These are phyloP conservation scores for Xylaria sp. DNA, from an alignment of 2,329 filamentous ascomycete genomes.

Conservation along the genomic window DNA sequence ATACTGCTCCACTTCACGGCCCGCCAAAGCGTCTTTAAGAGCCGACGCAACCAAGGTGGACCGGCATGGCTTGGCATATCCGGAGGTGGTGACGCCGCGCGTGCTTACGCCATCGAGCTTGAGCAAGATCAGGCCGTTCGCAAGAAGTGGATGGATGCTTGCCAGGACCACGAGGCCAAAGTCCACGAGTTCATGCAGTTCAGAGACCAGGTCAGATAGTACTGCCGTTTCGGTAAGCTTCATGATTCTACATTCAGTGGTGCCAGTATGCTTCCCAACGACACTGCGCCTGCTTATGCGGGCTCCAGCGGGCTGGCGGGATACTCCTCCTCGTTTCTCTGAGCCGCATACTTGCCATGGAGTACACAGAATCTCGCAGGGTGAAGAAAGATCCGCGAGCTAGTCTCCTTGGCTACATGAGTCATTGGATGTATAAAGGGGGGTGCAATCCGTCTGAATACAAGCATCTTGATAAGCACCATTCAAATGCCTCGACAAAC, in stretches of 20 bases:
- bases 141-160: slow-evolving; percentile 61
- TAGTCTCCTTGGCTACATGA: slow-evolving; percentile 3
- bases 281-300: not conserved
- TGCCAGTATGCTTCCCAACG: not conserved
- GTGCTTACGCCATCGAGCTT: slow-evolving; percentile 62
- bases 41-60: slow-evolving; percentile 45
- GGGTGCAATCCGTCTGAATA: no score
- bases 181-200: slow-evolving; percentile 60
- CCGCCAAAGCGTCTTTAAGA: slow-evolving; percentile 49
- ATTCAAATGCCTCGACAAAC: no score
- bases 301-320: not conserved
- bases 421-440: slow-evolving; percentile 9
- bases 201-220: slow-evolving; percentile 46
- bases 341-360: no score
- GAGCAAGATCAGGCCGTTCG: slow-evolving; percentile 67
- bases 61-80: slow-evolving; percentile 48
- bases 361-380: slow-evolving; percentile 2
- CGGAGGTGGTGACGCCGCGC: slow-evolving; percentile 45
- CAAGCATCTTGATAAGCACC: no score
- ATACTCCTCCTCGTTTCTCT: not conserved
- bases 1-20: slow-evolving; percentile 60
- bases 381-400: slow-evolving; percentile 4
- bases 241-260: slow-evolving; percentile 2
- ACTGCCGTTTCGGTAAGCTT: slow-evolving; percentile 8
- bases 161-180: slow-evolving; percentile 61